These are phyloP conservation scores for Monosporozyma aerobia DNA, from an alignment of 805 yeast species.

Conservation along the genomic window DNA sequence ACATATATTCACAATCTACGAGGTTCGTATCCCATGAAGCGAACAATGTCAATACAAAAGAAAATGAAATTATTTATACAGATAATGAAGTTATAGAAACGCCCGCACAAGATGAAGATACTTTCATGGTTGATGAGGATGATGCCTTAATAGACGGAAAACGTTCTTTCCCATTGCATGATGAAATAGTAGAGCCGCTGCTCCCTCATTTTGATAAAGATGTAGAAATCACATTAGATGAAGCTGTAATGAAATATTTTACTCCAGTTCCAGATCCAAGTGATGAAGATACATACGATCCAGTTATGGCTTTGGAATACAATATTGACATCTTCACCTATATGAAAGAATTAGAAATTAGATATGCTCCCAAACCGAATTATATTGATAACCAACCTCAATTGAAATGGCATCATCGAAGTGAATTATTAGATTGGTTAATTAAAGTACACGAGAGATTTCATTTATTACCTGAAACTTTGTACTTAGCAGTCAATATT, in stretches of 20 bases:
- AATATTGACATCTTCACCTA: slow-evolving; percentile 68
- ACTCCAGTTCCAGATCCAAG: slow-evolving; percentile 34
- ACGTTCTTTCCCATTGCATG: slow-evolving; percentile 6
- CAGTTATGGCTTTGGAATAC: slow-evolving; percentile 76
- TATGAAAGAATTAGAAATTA: slow-evolving; percentile 59
- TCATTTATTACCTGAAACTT: slow-evolving; percentile 78
- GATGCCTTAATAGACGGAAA: slow-evolving; percentile 1
- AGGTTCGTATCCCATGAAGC: background rate
- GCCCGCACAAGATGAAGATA: background rate
- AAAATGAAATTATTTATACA: background rate
- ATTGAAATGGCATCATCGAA: slow-evolving; percentile 78
- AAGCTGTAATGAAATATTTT: slow-evolving; percentile 2
- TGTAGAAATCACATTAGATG: background rate
- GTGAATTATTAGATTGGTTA: slow-evolving; percentile 81
- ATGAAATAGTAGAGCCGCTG: background rate
- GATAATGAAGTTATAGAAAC: background rate
- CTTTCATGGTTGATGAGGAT: background rate
- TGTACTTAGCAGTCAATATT: slow-evolving; percentile 73
- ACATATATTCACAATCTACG: background rate
- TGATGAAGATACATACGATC: slow-evolving; percentile 71
- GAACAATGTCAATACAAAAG: background rate
- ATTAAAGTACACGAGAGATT: slow-evolving; percentile 83
- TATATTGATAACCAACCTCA: slow-evolving; percentile 81
- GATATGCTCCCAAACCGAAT: slow-evolving; percentile 60
- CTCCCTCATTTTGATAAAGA: slow-evolving; percentile 1